Percentiles rank a stretch among this genome's conserved stretches.
Conservation (phyloP, 306 rosid species). For the Begonia peltatifolia region DNA sequence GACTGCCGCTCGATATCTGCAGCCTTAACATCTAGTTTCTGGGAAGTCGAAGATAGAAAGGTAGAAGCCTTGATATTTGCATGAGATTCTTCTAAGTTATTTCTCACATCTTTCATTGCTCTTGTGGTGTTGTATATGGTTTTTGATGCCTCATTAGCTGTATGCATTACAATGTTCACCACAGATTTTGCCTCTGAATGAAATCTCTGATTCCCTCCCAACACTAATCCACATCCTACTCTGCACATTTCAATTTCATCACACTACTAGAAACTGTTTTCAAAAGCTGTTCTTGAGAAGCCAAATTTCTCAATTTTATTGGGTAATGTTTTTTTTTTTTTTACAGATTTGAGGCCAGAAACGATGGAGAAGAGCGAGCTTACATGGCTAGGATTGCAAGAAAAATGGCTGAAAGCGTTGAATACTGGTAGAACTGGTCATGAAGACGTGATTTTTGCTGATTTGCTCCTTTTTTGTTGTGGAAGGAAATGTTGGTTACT, state of each 20-base stretch:
- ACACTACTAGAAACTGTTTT: not conserved
- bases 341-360: too few relatives aligned
- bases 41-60: conserved; percentile 27
- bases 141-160: conserved; percentile 47
- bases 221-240: conserved; percentile 39
- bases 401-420: conserved; percentile 25
- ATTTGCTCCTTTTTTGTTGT: conserved; percentile 15
- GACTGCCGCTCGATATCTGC: conserved; percentile 32
- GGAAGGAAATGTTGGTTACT: conserved; percentile 18
- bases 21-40: conserved; percentile 26
- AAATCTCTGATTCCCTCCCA: conserved; percentile 41
- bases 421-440: conserved; percentile 17
- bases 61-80: conserved; percentile 8
- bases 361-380: conserved; percentile 7
- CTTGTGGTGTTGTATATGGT: conserved; percentile 41
- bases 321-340: too few relatives aligned
- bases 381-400: conserved; percentile 40
- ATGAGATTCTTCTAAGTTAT: conserved; percentile 18
- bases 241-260: conserved; percentile 17
- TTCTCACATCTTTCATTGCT: conserved; percentile 24
- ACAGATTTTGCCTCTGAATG: conserved; percentile 31
- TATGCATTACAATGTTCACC: conserved; percentile 34
- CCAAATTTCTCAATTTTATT: too few relatives aligned
- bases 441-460: conserved; percentile 9
- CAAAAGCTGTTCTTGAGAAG: too few relatives aligned